Evolutionary conservation across 306 rosid species (phyloP).

Genomic region (Vachellia pachyceras): DNA sequence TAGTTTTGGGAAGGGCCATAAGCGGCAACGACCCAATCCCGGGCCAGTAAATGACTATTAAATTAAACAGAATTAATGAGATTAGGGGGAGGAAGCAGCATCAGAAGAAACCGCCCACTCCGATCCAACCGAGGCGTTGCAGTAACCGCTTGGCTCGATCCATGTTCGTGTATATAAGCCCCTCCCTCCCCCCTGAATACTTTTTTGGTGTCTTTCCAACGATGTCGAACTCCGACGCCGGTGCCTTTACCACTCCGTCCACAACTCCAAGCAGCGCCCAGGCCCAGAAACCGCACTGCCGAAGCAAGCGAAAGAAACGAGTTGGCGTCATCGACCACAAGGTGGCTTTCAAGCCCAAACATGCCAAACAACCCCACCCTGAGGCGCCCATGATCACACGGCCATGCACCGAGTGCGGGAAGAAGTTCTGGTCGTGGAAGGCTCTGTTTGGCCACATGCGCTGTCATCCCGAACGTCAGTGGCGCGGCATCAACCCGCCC

Average conservation of each 20-base stretch:
- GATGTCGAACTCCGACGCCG: conserved; percentile 16
- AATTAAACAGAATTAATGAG: not conserved
- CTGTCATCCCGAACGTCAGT: conserved; percentile 87
- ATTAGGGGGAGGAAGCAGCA: not conserved
- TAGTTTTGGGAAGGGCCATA: not conserved
- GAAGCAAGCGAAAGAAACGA: conserved; percentile 54
- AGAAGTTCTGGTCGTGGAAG: conserved; percentile 80
- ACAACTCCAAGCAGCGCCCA: not conserved
- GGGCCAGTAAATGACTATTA: not conserved
- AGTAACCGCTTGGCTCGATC: conserved; percentile 26
- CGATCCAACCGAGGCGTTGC: not conserved
- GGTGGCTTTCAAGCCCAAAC: conserved; percentile 35
- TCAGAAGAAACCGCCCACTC: conserved; percentile 15
- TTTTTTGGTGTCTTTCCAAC: not conserved
- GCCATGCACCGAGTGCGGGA: conserved; percentile 79
- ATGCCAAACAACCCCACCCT: conserved; percentile 42
- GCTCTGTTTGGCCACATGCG: conserved; percentile 95
- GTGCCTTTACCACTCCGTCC: not conserved
- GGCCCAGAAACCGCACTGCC: conserved; percentile 7
- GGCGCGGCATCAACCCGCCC: conserved; percentile 91
- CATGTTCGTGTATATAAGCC: not conserved
- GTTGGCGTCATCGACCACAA: not conserved
- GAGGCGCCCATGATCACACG: conserved; percentile 48
- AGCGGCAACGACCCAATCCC: not conserved
- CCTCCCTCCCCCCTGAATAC: not conserved